Base-by-base conservation (phyloP, 768 basidiomycete species). In the Cystofilobasidium bisporidii region DNA sequence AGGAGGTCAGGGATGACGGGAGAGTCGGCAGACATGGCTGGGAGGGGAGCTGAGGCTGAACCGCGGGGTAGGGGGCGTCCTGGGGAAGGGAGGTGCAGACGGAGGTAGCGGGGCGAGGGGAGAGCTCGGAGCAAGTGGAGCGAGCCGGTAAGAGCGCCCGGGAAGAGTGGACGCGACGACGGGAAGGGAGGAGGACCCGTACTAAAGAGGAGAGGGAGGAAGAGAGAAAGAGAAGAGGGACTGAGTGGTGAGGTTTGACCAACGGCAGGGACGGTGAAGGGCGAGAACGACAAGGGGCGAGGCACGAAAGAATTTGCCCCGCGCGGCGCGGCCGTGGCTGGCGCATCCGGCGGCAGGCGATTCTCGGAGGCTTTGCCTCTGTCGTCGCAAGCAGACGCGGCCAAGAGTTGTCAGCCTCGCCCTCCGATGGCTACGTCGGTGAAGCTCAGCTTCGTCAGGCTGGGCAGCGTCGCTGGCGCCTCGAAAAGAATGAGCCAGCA, bases 1-100 rank as follows among this genome's bases (percentile, higher is more conserved):
- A 69, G 38, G 26, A 73, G 87, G 74, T 86, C 83, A 71, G 83
- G 85, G 20, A 81, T 86, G 55, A 74, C 79, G 63, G 76, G 73
- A 24, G 75, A 76, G 36, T 64, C 74, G 63, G 76, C n/a, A 78
- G 79, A 20, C 76, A 78, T 47, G 76, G 81, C 82, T 67, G 79
- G 71, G 38, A 45, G 85, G 43, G 57, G 36, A 36, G 50, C 22
- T 45, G 56, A n/a, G 63, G 60, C n/a, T 38, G 50, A 53, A n/a
- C n/a, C n/a, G n/a, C n/a, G 15, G 53, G 22, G 59, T 45, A 65
- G 60, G 36, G 48, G 53, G 15, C n/a, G 65, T 38, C 45, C 38
- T 38, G 50, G 30, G 18, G 18, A 26, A 28, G 18, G 30, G 48
- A 43, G 43, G 43, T n/a, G n/a, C n/a, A 38, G 43, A 41, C 20